A percentile compares a stretch with the other conserved stretches of the same genome.
Conservation (phyloP, 768 basidiomycete species). For the Auriscalpium microsporum region DNA sequence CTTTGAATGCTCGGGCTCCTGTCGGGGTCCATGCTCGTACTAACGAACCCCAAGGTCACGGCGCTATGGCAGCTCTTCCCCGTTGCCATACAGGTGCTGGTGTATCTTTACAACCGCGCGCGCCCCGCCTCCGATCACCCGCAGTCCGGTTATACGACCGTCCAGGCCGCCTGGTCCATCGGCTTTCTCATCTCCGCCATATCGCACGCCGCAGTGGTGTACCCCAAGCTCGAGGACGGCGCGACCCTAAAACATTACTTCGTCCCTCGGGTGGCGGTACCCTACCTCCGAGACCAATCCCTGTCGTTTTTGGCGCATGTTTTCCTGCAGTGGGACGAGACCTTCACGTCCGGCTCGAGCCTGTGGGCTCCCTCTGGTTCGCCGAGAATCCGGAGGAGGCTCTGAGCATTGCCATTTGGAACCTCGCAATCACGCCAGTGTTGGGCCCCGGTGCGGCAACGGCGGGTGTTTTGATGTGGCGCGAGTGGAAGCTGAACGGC, state of each 20-base stretch:
- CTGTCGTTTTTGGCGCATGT: not conserved
- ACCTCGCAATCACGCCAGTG: not conserved
- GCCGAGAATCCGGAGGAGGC: not conserved
- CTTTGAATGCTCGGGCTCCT: not conserved
- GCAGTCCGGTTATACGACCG: conserved; percentile 10
- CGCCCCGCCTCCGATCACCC: conserved; percentile 3
- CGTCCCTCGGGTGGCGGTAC: conserved; percentile 1
- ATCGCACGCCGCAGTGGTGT: conserved; percentile 5
- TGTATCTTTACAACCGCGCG: conserved; percentile 1
- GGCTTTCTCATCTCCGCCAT: conserved; percentile 6
- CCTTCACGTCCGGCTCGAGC: conserved; percentile 4
- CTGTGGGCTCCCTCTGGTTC: conserved; percentile 11
- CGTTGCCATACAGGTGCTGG: not conserved
- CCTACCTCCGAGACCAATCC: not conserved
- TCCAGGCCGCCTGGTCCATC: conserved; percentile 8
- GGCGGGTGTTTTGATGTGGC: conserved; percentile 10
- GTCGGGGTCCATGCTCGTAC: conserved; percentile 1
- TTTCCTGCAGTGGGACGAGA: conserved; percentile 10
- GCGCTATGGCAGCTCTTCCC: conserved; percentile 13
- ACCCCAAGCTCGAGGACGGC: not conserved
- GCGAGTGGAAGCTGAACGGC: conserved; percentile 9
- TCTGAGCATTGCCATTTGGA: conserved; percentile 3
- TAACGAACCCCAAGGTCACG: conserved; percentile 10
- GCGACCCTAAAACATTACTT: conserved; percentile 4
- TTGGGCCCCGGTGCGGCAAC: conserved; percentile 12